These are phyloP conservation scores for Colletotrichum sidae DNA, from an alignment of 2,329 filamentous ascomycete genomes.

Conservation along the genomic window DNA sequence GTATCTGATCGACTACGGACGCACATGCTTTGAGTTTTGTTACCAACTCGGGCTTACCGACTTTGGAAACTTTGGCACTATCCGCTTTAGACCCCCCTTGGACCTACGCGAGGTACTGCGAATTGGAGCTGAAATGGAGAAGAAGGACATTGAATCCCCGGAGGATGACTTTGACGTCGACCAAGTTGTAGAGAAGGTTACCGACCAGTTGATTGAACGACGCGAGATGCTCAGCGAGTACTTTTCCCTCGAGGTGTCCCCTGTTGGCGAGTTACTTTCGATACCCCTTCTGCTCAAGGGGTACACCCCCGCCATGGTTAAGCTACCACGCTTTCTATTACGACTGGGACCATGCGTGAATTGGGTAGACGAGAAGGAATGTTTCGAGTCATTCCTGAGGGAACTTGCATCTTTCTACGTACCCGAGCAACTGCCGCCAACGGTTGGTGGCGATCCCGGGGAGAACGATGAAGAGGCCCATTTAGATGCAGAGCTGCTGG, in stretches of 20 bases:
- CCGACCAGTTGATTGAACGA: constrained; percentile 76
- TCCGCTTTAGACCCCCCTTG: constrained; percentile 83
- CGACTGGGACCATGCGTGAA: constrained; percentile 88
- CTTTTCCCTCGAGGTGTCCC: constrained; percentile 86
- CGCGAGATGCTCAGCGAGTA: constrained; percentile 93
- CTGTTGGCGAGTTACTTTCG: constrained; percentile 78
- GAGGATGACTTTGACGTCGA: constrained; percentile 74
- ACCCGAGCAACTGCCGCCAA: constrained; percentile 81
- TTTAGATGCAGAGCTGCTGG: constrained; percentile 62
- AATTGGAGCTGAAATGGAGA: constrained; percentile 80
- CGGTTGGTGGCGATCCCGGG: constrained; percentile 43
- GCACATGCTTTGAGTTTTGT: constrained; percentile 88
- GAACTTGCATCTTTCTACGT: constrained; percentile 93
- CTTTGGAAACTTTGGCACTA: constrained; percentile 92
- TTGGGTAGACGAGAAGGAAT: constrained; percentile 86
- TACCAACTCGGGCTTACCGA: constrained; percentile 96
- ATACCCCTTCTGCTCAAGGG: constrained; percentile 90
- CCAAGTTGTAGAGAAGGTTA: constrained; percentile 74
- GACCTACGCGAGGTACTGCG: constrained; percentile 76
- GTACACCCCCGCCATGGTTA: constrained; percentile 86
- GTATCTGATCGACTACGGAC: constrained; percentile 92
- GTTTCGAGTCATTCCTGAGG: constrained; percentile 85
- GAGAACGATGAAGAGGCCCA: constrained; percentile 45
- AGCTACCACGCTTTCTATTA: constrained; percentile 89
- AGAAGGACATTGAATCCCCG: constrained; percentile 52